Evolutionary conservation across 2,329 filamentous ascomycete species (phyloP).

Genomic region (Colletotrichum brevisporum): DNA sequence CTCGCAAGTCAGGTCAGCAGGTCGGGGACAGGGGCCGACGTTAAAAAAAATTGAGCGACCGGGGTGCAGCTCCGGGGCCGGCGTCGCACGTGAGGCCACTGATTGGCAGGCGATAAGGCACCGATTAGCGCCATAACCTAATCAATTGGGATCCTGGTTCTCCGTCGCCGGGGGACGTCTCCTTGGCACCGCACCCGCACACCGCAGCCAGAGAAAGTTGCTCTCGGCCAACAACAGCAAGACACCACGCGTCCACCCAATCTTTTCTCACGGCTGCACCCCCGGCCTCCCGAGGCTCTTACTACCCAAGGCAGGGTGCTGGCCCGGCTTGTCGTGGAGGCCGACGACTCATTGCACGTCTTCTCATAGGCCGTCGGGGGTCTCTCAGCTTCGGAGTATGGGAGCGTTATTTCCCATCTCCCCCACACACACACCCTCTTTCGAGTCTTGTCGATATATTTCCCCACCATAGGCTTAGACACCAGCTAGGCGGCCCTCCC

Average conservation of each 20-base stretch:
- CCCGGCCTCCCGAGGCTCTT: not conserved
- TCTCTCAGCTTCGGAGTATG: not conserved
- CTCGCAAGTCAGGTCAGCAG: not conserved
- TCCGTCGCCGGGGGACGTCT: not conserved
- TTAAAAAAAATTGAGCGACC: conserved; percentile 5
- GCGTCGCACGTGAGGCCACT: conserved; percentile 35
- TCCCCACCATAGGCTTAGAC: conserved; percentile 29
- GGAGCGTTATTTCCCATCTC: conserved; percentile 2
- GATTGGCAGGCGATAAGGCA: conserved; percentile 40
- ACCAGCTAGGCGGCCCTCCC: conserved; percentile 35
- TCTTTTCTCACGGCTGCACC: not conserved
- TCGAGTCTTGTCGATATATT: not conserved
- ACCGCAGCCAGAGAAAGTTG: conserved; percentile 3
- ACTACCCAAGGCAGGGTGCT: conserved; percentile 18
- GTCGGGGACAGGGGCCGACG: not conserved
- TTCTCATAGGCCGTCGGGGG: conserved; percentile 4
- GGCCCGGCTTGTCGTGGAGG: conserved; percentile 9
- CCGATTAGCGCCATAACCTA: conserved; percentile 28
- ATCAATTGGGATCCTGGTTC: conserved; percentile 10
- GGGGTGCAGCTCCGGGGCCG: conserved; percentile 18
- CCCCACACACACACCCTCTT: not conserved
- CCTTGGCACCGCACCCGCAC: conserved; percentile 25
- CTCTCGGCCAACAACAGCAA: conserved; percentile 32
- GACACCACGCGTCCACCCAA: conserved; percentile 20
- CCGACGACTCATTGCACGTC: conserved; percentile 1